Evolutionary conservation across 805 yeast species (phyloP).

Genomic region (Huiozyma sinensis): DNA sequence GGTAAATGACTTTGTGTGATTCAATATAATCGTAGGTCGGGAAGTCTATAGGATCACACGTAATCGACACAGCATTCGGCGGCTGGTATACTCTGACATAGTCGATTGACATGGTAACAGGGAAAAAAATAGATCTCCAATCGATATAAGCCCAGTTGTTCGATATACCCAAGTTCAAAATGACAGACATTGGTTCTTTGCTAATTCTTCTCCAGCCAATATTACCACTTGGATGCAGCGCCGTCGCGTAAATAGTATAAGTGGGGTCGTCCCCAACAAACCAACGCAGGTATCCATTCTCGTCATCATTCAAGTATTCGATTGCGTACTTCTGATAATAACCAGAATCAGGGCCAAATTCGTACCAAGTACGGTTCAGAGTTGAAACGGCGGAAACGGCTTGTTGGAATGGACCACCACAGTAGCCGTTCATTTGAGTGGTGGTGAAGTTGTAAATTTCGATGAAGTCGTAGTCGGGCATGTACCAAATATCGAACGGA

Average conservation of each 20-base stretch:
- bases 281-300: slow-evolving; percentile 74
- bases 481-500: slow-evolving; percentile 90
- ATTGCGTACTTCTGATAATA: slow-evolving; percentile 64
- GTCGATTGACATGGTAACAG: slow-evolving; percentile 65
- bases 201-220: slow-evolving; percentile 71
- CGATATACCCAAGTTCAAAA: slow-evolving; percentile 83
- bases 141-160: slow-evolving; percentile 90
- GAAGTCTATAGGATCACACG: slow-evolving; percentile 79
- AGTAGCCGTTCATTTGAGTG: slow-evolving; percentile 79
- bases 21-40: slow-evolving; percentile 83
- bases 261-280: slow-evolving; percentile 76
- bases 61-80: slow-evolving; percentile 40
- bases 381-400: slow-evolving; percentile 79
- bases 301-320: slow-evolving; percentile 66
- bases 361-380: slow-evolving; percentile 76
- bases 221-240: slow-evolving; percentile 86
- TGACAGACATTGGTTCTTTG: slow-evolving; percentile 86
- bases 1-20: slow-evolving; percentile 57
- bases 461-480: slow-evolving; percentile 75
- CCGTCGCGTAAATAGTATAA: slow-evolving; percentile 57
- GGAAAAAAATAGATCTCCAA: slow-evolving; percentile 75
- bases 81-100: slow-evolving; percentile 90
- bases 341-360: slow-evolving; percentile 41
- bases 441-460: slow-evolving; percentile 58
- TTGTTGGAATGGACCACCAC: slow-evolving; percentile 92